A percentile compares a stretch with the other conserved stretches of the same genome.
Evolutionary conservation across 176 grass and related monocot species (phyloP).

Genomic region (Musa troglodytarum): DNA sequence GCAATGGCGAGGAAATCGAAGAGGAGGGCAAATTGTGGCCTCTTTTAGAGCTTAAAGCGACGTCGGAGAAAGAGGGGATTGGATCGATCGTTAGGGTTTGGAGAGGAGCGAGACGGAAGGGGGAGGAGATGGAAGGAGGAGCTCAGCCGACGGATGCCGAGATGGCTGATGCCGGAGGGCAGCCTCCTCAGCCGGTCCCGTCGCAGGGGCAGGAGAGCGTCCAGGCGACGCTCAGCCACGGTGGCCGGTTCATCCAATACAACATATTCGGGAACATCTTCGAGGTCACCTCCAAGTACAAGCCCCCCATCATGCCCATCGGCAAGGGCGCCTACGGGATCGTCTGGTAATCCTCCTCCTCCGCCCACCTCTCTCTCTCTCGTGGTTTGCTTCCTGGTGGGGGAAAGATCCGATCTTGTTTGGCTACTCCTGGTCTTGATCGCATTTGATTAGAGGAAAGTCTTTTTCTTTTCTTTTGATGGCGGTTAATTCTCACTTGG

Average conservation of each 20-base stretch:
- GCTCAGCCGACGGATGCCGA: slow-evolving; percentile 3
- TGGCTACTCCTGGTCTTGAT: neutral
- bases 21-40: neutral
- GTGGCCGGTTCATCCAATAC: slow-evolving; percentile 91
- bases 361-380: too few species aligned
- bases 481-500: neutral
- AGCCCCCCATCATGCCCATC: slow-evolving; percentile 93
- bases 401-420: neutral
- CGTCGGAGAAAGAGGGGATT: neutral
- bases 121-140: neutral
- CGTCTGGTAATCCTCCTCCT: slow-evolving; percentile 48
- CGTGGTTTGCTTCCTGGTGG: neutral
- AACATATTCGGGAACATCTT: slow-evolving; percentile 98
- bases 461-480: neutral
- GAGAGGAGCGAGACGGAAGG: neutral
- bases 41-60: neutral
- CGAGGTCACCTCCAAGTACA: slow-evolving; percentile 86
- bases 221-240: slow-evolving; percentile 75
- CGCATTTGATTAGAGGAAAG: neutral
- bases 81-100: neutral
- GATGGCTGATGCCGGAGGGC: neutral
- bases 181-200: slow-evolving; percentile 7
- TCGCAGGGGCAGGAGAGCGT: slow-evolving; percentile 49
- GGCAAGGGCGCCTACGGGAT: slow-evolving; percentile 98
- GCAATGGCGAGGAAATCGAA: neutral